A percentile compares a stretch with the other conserved stretches of the same genome.
Conservation (phyloP, 768 basidiomycete genomes). For the Termitomyces sp. region DNA sequence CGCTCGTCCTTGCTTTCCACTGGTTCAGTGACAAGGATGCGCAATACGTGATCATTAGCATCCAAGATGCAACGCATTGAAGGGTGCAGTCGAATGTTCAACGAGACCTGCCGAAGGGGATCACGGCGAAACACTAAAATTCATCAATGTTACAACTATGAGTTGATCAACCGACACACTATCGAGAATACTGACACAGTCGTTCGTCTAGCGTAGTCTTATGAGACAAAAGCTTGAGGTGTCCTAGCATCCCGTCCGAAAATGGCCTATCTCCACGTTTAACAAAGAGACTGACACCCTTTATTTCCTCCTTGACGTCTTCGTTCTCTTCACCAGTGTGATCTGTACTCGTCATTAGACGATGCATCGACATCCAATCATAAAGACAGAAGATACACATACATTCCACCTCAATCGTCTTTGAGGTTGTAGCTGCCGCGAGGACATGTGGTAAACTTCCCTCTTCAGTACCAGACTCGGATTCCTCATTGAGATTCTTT, state of each 20-base stretch:
- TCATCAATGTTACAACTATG: background rate
- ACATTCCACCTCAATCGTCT: slow-evolving; percentile 14
- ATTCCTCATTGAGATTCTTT: slow-evolving; percentile 2
- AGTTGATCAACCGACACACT: background rate
- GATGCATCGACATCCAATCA: background rate
- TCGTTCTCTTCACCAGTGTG: slow-evolving; percentile 68
- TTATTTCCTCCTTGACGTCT: slow-evolving; percentile 48
- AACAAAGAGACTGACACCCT: slow-evolving; percentile 54
- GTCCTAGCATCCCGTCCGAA: slow-evolving; percentile 54
- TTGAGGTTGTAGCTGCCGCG: slow-evolving; percentile 9
- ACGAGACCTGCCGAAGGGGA: slow-evolving; percentile 63
- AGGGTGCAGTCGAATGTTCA: slow-evolving; percentile 56
- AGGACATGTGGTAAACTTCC: slow-evolving; percentile 10
- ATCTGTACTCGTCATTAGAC: slow-evolving; percentile 21
- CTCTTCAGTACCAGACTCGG: background rate
- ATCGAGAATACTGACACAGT: slow-evolving; percentile 31
- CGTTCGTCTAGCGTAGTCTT: slow-evolving; percentile 37
- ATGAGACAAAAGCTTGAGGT: slow-evolving; percentile 52
- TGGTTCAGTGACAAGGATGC: slow-evolving; percentile 50
- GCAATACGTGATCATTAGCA: slow-evolving; percentile 47
- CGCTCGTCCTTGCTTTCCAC: slow-evolving; percentile 21
- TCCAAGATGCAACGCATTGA: slow-evolving; percentile 57
- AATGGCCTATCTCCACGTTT: slow-evolving; percentile 55
- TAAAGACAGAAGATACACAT: background rate
- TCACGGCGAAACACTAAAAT: slow-evolving; percentile 63